A percentile compares a stretch with the other conserved stretches of the same genome.
Conservation (phyloP, 2,329 filamentous ascomycete species). For the Biscogniauxia sp. region DNA sequence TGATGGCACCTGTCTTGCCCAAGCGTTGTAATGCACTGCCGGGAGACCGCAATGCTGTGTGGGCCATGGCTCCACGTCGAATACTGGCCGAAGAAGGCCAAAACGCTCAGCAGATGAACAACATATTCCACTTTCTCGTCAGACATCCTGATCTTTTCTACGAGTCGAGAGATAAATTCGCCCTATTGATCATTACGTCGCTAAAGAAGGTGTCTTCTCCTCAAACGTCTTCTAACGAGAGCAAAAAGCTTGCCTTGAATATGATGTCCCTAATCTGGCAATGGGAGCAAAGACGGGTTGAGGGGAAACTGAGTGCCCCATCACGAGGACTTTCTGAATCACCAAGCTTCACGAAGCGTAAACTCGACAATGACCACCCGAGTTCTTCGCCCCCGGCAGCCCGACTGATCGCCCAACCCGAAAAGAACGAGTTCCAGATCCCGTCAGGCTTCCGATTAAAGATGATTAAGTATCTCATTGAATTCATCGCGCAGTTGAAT, state of each 20-base stretch:
- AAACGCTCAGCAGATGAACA: conserved; percentile 92
- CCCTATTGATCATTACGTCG: conserved; percentile 82
- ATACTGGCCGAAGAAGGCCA: conserved; percentile 92
- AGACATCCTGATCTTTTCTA: conserved; percentile 92
- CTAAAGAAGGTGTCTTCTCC: conserved; percentile 83
- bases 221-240: conserved; percentile 83
- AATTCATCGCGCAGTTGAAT: conserved; percentile 87
- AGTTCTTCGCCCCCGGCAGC: conserved; percentile 54
- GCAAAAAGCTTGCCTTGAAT: conserved; percentile 85
- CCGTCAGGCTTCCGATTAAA: conserved; percentile 66
- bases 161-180: conserved; percentile 88
- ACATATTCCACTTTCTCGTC: conserved; percentile 96
- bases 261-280: conserved; percentile 88
- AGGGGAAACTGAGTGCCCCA: conserved; percentile 48
- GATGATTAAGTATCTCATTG: conserved; percentile 91
- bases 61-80: conserved; percentile 86
- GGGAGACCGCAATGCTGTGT: conserved; percentile 74
- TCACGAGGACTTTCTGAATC: conserved; percentile 59
- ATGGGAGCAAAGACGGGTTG: conserved; percentile 85
- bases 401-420: conserved; percentile 44
- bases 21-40: conserved; percentile 70
- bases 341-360: conserved; percentile 72
- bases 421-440: conserved; percentile 66
- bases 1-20: conserved; percentile 90
- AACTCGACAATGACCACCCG: conserved; percentile 62